phyloP scores from a whole-genome alignment of 805 yeast species.

The Candida sithepensis region DNA sequence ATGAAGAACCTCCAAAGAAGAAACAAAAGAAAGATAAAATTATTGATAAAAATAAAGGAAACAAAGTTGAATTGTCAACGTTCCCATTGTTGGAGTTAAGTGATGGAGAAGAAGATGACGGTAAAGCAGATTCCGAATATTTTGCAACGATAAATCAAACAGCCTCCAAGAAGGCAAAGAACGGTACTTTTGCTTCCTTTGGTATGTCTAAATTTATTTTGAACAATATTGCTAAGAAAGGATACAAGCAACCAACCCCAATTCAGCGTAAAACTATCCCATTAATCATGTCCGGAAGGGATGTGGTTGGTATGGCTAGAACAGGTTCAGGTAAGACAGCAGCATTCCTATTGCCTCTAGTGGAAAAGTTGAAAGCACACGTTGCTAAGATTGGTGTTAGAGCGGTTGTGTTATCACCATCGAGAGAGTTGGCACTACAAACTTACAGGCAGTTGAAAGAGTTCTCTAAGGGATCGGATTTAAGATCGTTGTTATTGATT shows the following conservation, averaged over 20 bases:
- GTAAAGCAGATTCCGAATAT: slow-evolving; percentile 35
- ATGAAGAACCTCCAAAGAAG: slow-evolving; percentile 28
- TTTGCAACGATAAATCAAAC: slow-evolving; percentile 31
- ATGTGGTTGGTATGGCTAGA: slow-evolving; percentile 99
- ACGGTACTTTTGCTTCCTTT: slow-evolving; percentile 85
- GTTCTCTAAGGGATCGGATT: slow-evolving; percentile 77
- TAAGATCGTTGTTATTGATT: slow-evolving; percentile 75
- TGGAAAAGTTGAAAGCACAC: slow-evolving; percentile 80
- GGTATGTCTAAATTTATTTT: slow-evolving; percentile 76
- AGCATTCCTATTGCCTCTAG: slow-evolving; percentile 86
- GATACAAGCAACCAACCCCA: slow-evolving; percentile 94
- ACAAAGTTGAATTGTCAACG: slow-evolving; percentile 6
- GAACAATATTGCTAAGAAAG: slow-evolving; percentile 72
- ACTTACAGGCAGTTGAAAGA: slow-evolving; percentile 87
- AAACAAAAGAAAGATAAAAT: slow-evolving; percentile 25
- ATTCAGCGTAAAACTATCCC: slow-evolving; percentile 97
- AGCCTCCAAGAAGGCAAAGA: slow-evolving; percentile 55
- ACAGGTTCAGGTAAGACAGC: slow-evolving; percentile 99
- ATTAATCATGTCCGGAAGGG: slow-evolving; percentile 77
- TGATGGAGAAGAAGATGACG: slow-evolving; percentile 40
- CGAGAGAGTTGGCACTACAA: slow-evolving; percentile 94
- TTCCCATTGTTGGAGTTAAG: slow-evolving; percentile 43
- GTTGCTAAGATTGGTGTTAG: slow-evolving; percentile 85
- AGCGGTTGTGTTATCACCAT: slow-evolving; percentile 87
- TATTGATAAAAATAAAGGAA: slow-evolving; percentile 14